Evolutionary conservation across 768 basidiomycete genomes (phyloP).

Genomic region (Lentinula boryana): DNA sequence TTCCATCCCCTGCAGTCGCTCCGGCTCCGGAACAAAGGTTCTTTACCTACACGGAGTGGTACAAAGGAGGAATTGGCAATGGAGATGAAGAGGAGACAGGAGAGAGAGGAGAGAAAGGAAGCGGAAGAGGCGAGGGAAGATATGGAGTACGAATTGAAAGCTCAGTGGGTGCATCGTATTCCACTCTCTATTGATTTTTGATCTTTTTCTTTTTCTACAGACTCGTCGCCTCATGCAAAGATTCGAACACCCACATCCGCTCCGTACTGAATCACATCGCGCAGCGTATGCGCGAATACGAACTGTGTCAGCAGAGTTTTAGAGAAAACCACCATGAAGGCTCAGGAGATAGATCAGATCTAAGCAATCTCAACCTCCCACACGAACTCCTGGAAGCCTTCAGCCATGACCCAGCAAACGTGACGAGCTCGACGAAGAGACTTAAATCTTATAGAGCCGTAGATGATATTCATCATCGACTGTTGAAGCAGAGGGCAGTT

Average conservation of each 20-base stretch:
- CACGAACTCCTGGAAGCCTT: constrained; percentile 68
- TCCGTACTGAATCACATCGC: constrained; percentile 66
- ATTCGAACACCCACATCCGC: constrained; percentile 63
- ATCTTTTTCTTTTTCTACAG: constrained; percentile 26
- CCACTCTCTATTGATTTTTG: background rate
- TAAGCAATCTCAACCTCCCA: constrained; percentile 37
- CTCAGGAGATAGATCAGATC: background rate
- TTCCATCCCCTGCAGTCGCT: too few species aligned
- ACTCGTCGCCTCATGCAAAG: constrained; percentile 49
- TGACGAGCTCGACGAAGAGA: constrained; percentile 58
- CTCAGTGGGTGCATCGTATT: constrained; percentile 34
- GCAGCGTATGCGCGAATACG: constrained; percentile 57
- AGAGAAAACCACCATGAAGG: constrained; percentile 32
- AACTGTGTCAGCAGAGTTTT: constrained; percentile 48
- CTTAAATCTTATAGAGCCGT: constrained; percentile 65
- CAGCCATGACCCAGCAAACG: constrained; percentile 72
- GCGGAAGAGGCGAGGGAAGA: constrained; percentile 43
- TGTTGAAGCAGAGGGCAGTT: constrained; percentile 53
- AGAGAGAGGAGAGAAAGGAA: constrained; percentile 37
- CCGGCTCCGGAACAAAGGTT: constrained; percentile 13
- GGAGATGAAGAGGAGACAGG: constrained; percentile 27
- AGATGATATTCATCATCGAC: constrained; percentile 65
- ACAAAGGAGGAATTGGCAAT: constrained; percentile 14
- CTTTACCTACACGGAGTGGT: constrained; percentile 13
- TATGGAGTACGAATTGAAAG: constrained; percentile 54